Base-by-base conservation (phyloP, 306 rosid species). In the Trifolium fragiferum region DNA sequence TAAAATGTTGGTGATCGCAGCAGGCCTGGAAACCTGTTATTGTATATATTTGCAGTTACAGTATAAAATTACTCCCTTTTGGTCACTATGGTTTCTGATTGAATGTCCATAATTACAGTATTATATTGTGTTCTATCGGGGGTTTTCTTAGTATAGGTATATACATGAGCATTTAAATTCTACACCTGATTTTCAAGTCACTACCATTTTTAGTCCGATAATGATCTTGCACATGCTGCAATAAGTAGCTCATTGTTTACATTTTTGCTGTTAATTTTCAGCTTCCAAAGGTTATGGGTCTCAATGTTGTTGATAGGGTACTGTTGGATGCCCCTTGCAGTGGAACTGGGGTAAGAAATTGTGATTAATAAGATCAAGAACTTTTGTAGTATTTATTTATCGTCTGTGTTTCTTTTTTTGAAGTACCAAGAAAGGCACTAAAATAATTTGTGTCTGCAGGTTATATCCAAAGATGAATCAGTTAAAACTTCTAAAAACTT, bases 291-390 rank as follows among this genome's bases (percentile, higher is more conserved):
- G 90, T 92, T 74, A 74, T 92, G 80, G 96, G 99, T 72, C 71
- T 81, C 71, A 92, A 94, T 76, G 27, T 85, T 2, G 89, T 87
- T 33, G 97, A 94, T 80, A 86, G 99, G 79, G 97, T 94, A 44
- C 78, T 94, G 44, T 78, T 94, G 82, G 99, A 94, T 86, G 99
- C 99, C 46, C 99, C 99, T 81, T 94, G 99, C 90, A 94, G 99
- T 84, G 99, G 99, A 66, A 92, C 96, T 32, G 97, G 99, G 90
- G 99, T 94, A 84, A 77, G 95, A 58, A 75, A 20, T 63, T 66
- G 32, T 50, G 50, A 65, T 49, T 11, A 13, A 63, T 43, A 51
- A 35, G 51, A 13, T 66, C 16, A 57, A 21, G 21, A 2, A 9
- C 46, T 44, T 67, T 68, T 0, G 16, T 4, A 38, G 47, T 69